phyloP scores from a whole-genome alignment of 2,329 filamentous ascomycete species.

The Hypoxylon sp. region DNA sequence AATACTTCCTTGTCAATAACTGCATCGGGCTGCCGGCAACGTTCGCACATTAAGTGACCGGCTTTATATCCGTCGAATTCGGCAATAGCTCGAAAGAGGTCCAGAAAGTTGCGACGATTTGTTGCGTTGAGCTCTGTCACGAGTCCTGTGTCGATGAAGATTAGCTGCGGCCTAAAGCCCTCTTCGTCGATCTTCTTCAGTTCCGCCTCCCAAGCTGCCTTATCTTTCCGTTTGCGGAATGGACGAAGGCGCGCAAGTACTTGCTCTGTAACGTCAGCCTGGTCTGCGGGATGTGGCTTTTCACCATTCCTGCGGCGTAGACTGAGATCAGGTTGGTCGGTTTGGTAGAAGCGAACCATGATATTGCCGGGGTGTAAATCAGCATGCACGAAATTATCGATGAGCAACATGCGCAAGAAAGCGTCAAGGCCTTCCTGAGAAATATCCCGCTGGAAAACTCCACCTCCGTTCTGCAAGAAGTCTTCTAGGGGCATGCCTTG shows the following conservation, averaged over 20 bases:
- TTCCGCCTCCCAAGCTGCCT: conserved; percentile 78
- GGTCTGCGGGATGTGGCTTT: conserved; percentile 46
- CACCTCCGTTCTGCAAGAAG: conserved; percentile 92
- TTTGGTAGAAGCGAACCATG: conserved; percentile 98
- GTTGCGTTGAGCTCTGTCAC: conserved; percentile 91
- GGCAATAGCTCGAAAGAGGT: conserved; percentile 94
- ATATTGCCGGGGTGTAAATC: conserved; percentile 98
- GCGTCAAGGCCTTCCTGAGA: conserved; percentile 95
- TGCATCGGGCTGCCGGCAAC: conserved; percentile 90
- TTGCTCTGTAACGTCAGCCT: conserved; percentile 84
- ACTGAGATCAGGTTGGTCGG: conserved; percentile 76
- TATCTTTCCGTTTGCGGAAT: conserved; percentile 72
- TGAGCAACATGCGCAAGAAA: conserved; percentile 94
- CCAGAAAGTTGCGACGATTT: conserved; percentile 92
- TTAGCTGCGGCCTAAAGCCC: conserved; percentile 91
- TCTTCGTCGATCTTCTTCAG: conserved; percentile 84
- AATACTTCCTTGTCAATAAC: conserved; percentile 93
- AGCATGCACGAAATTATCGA: conserved; percentile 98
- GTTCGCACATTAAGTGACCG: conserved; percentile 94
- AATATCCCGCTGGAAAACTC: conserved; percentile 93
- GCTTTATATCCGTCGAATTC: conserved; percentile 98
- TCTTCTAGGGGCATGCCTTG: conserved; percentile 92
- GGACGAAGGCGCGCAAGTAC: conserved; percentile 85
- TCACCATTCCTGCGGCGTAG: conserved; percentile 56
- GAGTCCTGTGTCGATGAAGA: conserved; percentile 97